Conservation (phyloP, 371 early-diverging fungal genomes). For the Mycotypha africana region DNA sequence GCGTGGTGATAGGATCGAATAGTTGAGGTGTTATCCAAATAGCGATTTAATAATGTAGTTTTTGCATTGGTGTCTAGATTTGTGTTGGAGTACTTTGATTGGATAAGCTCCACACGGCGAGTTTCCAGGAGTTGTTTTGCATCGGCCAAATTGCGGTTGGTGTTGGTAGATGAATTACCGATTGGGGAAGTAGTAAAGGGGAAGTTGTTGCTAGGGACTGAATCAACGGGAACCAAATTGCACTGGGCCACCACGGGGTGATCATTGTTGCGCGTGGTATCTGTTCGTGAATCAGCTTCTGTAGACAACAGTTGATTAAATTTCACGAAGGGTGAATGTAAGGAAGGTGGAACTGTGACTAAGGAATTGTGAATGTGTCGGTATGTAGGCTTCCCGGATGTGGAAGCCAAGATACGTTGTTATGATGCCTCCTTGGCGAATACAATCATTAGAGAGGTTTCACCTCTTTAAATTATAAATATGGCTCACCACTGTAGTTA, state of each 20-base stretch:
- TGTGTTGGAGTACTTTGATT: not conserved
- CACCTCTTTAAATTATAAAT: too few relatives aligned
- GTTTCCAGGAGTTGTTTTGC: slow-evolving; percentile 6
- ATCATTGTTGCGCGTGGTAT: slow-evolving; percentile 3
- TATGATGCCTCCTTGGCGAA: too few relatives aligned
- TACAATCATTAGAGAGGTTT: too few relatives aligned
- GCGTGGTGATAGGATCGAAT: not conserved
- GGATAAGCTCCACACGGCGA: slow-evolving; percentile 13
- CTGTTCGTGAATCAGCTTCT: not conserved
- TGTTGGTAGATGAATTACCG: not conserved
- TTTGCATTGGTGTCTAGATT: not conserved
- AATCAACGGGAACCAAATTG: slow-evolving; percentile 17
- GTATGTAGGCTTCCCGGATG: slow-evolving; percentile 4
- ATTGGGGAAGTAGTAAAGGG: not conserved
- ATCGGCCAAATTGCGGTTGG: not conserved
- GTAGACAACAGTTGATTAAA: not conserved
- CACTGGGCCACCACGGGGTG: slow-evolving; percentile 1
- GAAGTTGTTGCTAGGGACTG: not conserved
- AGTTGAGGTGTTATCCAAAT: not conserved
- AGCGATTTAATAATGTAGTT: not conserved
- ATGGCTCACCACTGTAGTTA: too few relatives aligned
- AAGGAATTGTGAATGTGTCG: slow-evolving; percentile 1
- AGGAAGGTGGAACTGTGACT: not conserved
- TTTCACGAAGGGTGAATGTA: slow-evolving; percentile 11
- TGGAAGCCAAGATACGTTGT: slow-evolving; percentile 12